Conservation (phyloP, 2,329 filamentous ascomycete genomes). For the Lasiodiplodia sp. region DNA sequence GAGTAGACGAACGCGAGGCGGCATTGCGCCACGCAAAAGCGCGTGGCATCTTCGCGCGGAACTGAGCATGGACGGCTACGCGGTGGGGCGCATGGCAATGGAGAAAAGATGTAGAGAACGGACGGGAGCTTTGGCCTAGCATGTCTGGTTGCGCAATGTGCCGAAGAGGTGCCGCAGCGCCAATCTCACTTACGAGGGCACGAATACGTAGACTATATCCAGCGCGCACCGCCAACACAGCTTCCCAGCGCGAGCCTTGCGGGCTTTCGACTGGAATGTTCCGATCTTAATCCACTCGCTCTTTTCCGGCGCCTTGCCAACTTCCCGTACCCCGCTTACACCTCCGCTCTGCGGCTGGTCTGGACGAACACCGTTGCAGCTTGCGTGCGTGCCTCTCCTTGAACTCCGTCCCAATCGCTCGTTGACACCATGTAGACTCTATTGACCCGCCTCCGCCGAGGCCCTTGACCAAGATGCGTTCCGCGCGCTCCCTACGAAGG, state of each 20-base stretch:
- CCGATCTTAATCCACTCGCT: background rate
- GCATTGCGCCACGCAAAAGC: background rate
- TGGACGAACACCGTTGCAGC: slow-evolving; percentile 15
- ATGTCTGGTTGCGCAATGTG: background rate
- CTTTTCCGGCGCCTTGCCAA: slow-evolving; percentile 3
- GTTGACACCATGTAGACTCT: slow-evolving; percentile 6
- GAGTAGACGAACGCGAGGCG: background rate
- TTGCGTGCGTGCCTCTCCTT: slow-evolving; percentile 15
- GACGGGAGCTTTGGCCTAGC: background rate
- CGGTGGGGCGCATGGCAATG: background rate
- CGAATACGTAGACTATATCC: slow-evolving; percentile 22
- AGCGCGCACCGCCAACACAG: slow-evolving; percentile 14
- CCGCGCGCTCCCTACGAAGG: slow-evolving; percentile 75
- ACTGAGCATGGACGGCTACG: slow-evolving; percentile 13
- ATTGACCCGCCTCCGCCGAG: slow-evolving; percentile 9
- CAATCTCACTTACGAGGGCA: slow-evolving; percentile 19
- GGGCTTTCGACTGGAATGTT: slow-evolving; percentile 21
- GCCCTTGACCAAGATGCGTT: slow-evolving; percentile 54
- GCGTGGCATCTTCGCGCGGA: background rate
- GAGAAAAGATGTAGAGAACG: slow-evolving; percentile 8
- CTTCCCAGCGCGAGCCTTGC: slow-evolving; percentile 20
- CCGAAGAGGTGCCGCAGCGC: slow-evolving; percentile 3
- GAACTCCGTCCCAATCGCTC: background rate
- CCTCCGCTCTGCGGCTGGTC: slow-evolving; percentile 18
- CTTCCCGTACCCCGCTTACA: background rate